Base-by-base conservation (phyloP, 129 eudicot species). In the Lonicera japonica region DNA sequence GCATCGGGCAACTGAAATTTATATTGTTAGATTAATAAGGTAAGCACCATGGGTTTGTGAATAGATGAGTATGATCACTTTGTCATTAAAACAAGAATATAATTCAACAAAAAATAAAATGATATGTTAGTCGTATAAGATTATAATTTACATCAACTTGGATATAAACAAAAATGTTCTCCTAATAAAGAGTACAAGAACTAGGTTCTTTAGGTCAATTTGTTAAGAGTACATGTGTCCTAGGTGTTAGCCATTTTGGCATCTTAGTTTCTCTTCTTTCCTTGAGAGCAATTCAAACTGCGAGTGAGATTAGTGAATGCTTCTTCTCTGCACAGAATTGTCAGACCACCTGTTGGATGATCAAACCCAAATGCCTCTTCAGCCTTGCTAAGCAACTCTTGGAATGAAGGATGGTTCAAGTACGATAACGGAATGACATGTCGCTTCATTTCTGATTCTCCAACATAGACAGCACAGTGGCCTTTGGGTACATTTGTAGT, bases 401-500 rank as follows among this genome's bases (percentile, higher is more conserved):
- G 90, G 56, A 83, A 83, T 39, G 66, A 55, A 39, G 83, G 83
- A 25, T 79, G 70, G 36, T 65, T 73, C 73, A 83, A 61, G 45
- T 60, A 66, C 9, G 82, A 65, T 25, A 79, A 16, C 9, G 85
- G 85, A 9, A 83, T 69, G 1, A 83, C 82, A 38, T 53, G 76
- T 46, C 80, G 70, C 46, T 61, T 83, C 61, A 60, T 70, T 18
- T 68, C 64, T 0, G 21, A 24, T 25, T 73, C 78, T 29, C 86
- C 90, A n/a, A 83, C 86, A 58, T 83, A 83, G 5, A 80, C 81
- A 20, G 80, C 82, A 38, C 74, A 74, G 67, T 80, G 71, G 10
- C 86, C 83, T 68, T 80, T 80, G 2, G 86, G 91, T 14, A 78
- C 75, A 62, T 68, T 64, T 21, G 21, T 21, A 0, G 23, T 5